Evolutionary conservation across 768 basidiomycete genomes (phyloP).

Genomic region (Auriscalpium vulgare): DNA sequence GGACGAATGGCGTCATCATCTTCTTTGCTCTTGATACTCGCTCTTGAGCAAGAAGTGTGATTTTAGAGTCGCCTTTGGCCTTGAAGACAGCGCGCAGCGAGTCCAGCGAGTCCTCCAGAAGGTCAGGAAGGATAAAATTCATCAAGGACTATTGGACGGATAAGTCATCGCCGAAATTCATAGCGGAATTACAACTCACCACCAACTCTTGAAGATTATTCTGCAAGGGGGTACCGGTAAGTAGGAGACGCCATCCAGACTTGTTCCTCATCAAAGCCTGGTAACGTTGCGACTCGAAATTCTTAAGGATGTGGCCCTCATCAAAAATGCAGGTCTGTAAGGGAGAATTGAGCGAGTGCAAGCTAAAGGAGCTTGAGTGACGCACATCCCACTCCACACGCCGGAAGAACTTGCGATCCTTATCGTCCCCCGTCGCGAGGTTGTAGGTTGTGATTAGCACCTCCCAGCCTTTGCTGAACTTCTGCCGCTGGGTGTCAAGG

Average conservation of each 20-base stretch:
- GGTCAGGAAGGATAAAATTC: constrained; percentile 93
- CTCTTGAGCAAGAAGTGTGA: constrained; percentile 83
- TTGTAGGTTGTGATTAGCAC: constrained; percentile 96
- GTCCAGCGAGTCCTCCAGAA: constrained; percentile 71
- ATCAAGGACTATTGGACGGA: constrained; percentile 70
- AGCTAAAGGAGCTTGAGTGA: constrained; percentile 1
- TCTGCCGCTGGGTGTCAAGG: constrained; percentile 44
- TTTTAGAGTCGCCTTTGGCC: constrained; percentile 86
- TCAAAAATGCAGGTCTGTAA: constrained; percentile 86
- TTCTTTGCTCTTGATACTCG: constrained; percentile 93
- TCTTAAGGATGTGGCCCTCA: constrained; percentile 96
- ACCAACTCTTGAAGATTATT: constrained; percentile 88
- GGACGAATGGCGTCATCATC: constrained; percentile 99
- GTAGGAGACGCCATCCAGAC: constrained; percentile 81
- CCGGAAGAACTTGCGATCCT: constrained; percentile 90
- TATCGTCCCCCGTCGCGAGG: constrained; percentile 78
- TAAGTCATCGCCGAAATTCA: neutral
- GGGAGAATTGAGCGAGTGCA: neutral
- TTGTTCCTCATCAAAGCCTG: constrained; percentile 78
- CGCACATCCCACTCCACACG: constrained; percentile 89
- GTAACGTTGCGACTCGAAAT: constrained; percentile 96
- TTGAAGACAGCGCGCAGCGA: constrained; percentile 93
- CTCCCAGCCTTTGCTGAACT: constrained; percentile 66
- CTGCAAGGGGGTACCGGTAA: constrained; percentile 94
- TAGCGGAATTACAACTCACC: constrained; percentile 38